Conservation (phyloP, 177 flowering plant species). For the Telopea speciosissima region DNA sequence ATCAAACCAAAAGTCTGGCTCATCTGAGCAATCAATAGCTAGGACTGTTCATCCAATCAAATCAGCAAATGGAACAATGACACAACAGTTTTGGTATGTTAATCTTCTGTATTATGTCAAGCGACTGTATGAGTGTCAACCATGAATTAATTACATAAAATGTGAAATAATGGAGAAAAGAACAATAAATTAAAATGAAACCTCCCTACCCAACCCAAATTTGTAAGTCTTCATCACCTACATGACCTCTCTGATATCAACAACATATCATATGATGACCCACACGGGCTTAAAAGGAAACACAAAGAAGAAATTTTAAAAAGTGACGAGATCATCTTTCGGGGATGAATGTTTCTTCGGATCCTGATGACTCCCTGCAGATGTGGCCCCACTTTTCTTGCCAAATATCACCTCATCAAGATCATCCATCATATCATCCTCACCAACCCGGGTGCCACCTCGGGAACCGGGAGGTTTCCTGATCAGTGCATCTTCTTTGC, state of each 20-base stretch:
- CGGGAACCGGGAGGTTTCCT: slow-evolving; percentile 60
- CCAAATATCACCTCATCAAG: slow-evolving; percentile 98
- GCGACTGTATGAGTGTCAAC: too few species aligned
- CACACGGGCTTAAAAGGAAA: slow-evolving; percentile 8
- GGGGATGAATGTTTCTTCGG: slow-evolving; percentile 49
- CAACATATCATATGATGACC: slow-evolving; percentile 7
- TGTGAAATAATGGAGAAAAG: neutral
- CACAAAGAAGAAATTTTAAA: slow-evolving; percentile 26
- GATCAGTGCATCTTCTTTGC: slow-evolving; percentile 63
- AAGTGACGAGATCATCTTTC: slow-evolving; percentile 71
- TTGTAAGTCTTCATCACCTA: slow-evolving; percentile 3
- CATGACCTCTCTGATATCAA: neutral
- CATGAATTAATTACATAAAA: slow-evolving; percentile 3
- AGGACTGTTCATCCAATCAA: neutral
- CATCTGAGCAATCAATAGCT: too few species aligned
- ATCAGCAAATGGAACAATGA: neutral
- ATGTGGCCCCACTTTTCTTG: slow-evolving; percentile 52
- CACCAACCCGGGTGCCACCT: slow-evolving; percentile 38
- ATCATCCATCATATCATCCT: slow-evolving; percentile 79
- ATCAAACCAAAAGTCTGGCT: too few species aligned
- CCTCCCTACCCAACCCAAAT: neutral
- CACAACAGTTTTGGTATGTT: neutral
- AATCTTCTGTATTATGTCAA: slow-evolving; percentile 1
- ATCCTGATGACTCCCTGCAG: slow-evolving; percentile 44
- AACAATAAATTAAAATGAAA: neutral